Base-by-base conservation (phyloP, 257 asterid species). In the Nicotiana tabacum region DNA sequence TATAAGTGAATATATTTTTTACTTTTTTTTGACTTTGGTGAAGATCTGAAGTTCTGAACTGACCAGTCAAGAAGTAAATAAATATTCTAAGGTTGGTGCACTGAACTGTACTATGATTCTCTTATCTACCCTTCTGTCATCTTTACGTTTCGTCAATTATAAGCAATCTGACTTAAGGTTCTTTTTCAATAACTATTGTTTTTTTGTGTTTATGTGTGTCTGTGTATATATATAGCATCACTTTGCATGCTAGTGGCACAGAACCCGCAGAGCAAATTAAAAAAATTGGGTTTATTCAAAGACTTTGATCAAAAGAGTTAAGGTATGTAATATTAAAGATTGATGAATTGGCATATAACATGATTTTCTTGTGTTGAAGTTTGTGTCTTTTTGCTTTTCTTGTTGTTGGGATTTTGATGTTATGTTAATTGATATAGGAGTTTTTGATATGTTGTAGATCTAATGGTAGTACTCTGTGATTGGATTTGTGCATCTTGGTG, bases 91-190 rank as follows among this genome's bases (percentile, higher is more conserved):
- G 21, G 60, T 72, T 46, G 78, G 78, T 72, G 60, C 37, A 43
- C n/a, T 30, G 3, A 35, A 35, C 74, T 30, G 13, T 66, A 16
- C 12, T 32, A 1, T 68, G 55, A 46, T 72, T 72, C 78, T 51
- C 56, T 51, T 51, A 51, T 9, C 16, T 51, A 51, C 12, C 56
- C 15, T 51, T 51, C 56, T 72, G 12, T 72, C 60, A 21, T 6
- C 78, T 72, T 72, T 72, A 72, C 78, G 78, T 72, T 72, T 72
- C 78, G 78, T 72, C 60, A 72, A 43, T 46, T 24, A 12, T 72
- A 72, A 72, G 78, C 78, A 72, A 43, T 24, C 78, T 21, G 3
- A 72, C 12, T 24, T 62, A 2, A 21, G 56, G 56, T 51, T 51
- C 16, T 48, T 48, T 48, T 48, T 48, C 56, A 9, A 48, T 72